A percentile compares a stretch with the other conserved stretches of the same genome.
phyloP scores from a whole-genome alignment of 257 asterid species.

The Solanum okadae region DNA sequence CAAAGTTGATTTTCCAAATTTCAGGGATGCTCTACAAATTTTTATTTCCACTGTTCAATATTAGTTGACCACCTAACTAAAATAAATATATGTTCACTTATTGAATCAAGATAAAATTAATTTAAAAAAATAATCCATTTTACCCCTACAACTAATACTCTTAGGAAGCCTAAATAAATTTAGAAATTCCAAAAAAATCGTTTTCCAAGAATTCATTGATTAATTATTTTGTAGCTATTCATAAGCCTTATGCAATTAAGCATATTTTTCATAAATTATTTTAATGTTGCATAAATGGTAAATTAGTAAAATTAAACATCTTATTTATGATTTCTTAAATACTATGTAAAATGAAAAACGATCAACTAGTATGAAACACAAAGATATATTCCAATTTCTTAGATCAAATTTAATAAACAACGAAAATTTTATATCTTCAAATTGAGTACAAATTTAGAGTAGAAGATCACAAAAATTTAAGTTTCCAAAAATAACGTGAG shows the following conservation, averaged over 20 bases:
- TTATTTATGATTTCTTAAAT: no score
- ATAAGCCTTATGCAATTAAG: neutral
- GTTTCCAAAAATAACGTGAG: neutral
- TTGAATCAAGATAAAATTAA: no score
- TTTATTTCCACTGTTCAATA: neutral
- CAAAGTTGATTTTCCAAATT: neutral
- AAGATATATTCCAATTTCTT: no score
- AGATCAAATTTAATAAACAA: neutral
- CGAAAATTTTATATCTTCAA: neutral
- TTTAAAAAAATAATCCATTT: no score
- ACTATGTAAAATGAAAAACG: no score
- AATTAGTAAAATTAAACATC: neutral
- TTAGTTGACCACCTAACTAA: neutral
- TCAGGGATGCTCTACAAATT: neutral
- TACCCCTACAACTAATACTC: no score
- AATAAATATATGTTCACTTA: no score
- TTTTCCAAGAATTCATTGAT: neutral
- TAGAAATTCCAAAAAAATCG: neutral
- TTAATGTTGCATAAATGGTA: neutral
- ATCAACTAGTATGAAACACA: no score
- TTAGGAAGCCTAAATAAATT: no score
- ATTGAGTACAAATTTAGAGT: neutral
- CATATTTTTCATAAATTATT: neutral
- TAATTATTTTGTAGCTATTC: neutral
- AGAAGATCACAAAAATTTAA: neutral